Conservation (phyloP, 2,329 filamentous ascomycete species). For the Sporothrix protearum region DNA sequence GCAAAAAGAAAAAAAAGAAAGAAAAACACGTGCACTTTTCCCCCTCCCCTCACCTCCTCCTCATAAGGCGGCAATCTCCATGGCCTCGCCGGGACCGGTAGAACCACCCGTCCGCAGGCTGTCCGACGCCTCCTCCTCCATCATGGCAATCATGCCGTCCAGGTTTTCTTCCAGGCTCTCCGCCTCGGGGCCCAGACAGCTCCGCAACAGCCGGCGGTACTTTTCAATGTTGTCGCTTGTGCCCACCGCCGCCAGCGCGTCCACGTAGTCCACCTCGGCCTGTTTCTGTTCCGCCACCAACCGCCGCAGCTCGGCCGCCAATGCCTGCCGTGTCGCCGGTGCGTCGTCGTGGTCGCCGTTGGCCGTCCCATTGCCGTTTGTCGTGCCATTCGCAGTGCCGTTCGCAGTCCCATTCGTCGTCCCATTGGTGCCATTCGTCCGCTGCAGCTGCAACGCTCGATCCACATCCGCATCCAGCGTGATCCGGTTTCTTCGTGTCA, state of each 20-base stretch:
- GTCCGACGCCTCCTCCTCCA: constrained; percentile 58
- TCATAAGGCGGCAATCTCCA: constrained; percentile 26
- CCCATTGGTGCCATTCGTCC: constrained; percentile 35
- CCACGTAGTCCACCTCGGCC: constrained; percentile 65
- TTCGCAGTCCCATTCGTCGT: constrained; percentile 29
- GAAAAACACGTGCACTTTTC: not conserved
- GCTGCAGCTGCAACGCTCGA: constrained; percentile 46
- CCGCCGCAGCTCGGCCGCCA: constrained; percentile 56
- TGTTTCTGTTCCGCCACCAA: constrained; percentile 58
- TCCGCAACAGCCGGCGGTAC: constrained; percentile 66
- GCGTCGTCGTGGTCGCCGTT: constrained; percentile 40
- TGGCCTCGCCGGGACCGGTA: constrained; percentile 16
- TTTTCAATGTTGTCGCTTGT: constrained; percentile 70
- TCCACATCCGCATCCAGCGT: constrained; percentile 53
- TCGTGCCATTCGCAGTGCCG: constrained; percentile 44
- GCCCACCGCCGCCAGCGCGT: constrained; percentile 64
- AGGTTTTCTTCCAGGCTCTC: constrained; percentile 65
- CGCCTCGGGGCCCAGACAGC: constrained; percentile 64
- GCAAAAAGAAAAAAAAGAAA: not conserved
- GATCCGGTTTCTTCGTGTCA: constrained; percentile 50
- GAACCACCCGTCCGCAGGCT: constrained; percentile 28
- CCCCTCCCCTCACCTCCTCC: too few species aligned
- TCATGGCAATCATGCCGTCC: constrained; percentile 58
- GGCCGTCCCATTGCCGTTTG: constrained; percentile 23
- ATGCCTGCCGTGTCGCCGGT: constrained; percentile 53